Evolutionary conservation across 169 alveolate genomes (phyloP), one percentile per base, ranked within the genome.

Genomic region (Plasmodium sp.): DNA sequence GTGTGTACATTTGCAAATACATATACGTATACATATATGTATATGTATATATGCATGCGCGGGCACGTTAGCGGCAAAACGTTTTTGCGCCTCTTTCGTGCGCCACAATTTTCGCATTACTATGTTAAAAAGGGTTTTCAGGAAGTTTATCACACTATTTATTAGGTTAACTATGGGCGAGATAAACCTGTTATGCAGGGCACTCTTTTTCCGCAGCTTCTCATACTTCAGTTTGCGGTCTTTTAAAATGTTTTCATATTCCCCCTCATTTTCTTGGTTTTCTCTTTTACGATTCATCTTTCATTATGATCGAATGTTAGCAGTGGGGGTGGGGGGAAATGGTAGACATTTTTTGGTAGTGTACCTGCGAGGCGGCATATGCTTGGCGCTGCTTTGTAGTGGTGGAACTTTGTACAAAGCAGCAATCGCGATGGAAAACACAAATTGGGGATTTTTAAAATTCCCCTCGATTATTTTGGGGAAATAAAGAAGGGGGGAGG

Each of bases 201-300:
- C 14, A 88, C 51, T 88, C 4, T 43, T 88, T 88, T 56, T 36
- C 71, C 85, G 33, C 82, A 88, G 33, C 33, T 88, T 77, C 41
- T 88, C 94, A 88, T 79, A 48, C 41, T 88, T 88, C 41, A 88
- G 22, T 45, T 88, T 88, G 33, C 94, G 81, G 62, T 88, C 88
- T 73, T 45, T 77, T 88, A 88, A 79, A 88, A 88, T 41, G n/a
- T 39, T 79, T 39, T 88, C 94, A 58, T 88, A 88, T 10, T 79
- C 94, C 72, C 45, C 83, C 31, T 33, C 67, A 74, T 84, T 73
- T 74, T 84, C 43, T 22, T 67, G 48, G 9, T 74, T 51, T 84
- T 84, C 84, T 34, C 39, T 48, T 79, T 67, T 79, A 67, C 71
- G n/a, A 74, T 74, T 67, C 94, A 88, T 88, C 51, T 88, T 88